Evolutionary conservation across 306 rosid species (phyloP).

Genomic region (Prunus padus): DNA sequence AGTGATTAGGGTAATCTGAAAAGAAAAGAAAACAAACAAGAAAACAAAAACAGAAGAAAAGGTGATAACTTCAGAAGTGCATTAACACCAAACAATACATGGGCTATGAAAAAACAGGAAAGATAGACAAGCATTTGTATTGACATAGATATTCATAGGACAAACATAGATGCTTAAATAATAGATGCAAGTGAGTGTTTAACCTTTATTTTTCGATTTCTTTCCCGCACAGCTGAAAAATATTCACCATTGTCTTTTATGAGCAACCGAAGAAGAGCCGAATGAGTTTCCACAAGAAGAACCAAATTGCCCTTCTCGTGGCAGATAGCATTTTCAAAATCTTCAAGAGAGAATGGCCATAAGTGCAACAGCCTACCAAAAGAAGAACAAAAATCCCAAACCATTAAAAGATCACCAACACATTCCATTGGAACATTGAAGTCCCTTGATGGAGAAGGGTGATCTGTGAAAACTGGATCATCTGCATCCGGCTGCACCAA

Average conservation of each 20-base stretch:
- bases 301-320: conserved; percentile 69
- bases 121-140: not conserved
- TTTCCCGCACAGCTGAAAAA: conserved; percentile 46
- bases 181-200: conserved; percentile 5
- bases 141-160: not conserved
- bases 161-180: not conserved
- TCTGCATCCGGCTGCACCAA: conserved; percentile 72
- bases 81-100: not conserved
- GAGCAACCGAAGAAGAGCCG: conserved; percentile 78
- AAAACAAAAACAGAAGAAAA: not conserved
- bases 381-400: conserved; percentile 88
- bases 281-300: conserved; percentile 89
- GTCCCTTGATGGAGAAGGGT: conserved; percentile 73
- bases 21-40: conserved; percentile 19
- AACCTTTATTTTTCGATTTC: conserved; percentile 64
- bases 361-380: conserved; percentile 66
- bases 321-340: conserved; percentile 81
- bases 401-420: conserved; percentile 81
- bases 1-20: conserved; percentile 76
- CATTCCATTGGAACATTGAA: conserved; percentile 69
- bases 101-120: not conserved
- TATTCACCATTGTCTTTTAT: conserved; percentile 53
- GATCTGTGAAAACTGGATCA: conserved; percentile 72
- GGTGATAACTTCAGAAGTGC: not conserved
- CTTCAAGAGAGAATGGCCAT: conserved; percentile 78